Base-by-base conservation (phyloP, 768 basidiomycete genomes). In the Artomyces pyxidatus region DNA sequence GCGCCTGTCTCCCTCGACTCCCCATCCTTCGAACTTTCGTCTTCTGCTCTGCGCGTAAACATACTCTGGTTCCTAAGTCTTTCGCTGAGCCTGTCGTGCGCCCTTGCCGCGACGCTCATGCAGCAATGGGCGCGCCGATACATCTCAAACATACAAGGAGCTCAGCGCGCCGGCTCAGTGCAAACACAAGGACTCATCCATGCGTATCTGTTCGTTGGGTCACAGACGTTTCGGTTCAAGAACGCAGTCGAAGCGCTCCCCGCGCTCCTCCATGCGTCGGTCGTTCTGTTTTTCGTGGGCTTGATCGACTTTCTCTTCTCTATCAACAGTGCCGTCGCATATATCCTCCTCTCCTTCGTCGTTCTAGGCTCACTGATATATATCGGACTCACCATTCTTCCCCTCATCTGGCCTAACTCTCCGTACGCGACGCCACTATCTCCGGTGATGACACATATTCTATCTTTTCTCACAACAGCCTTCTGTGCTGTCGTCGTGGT, bases 271-370 rank as follows among this genome's bases (percentile, higher is more conserved):
- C 49, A 51, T 30, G 25, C 49, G 11, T 47, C 53, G 1, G 42
- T 54, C 17, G 41, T 54, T 47, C 47, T 55, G 4, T 55, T 57
- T 53, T 29, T 57, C 42, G 37, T 39, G 19, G 55, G 55, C 3
- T 38, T 57, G 21, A n/a, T 51, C 22, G 49, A 43, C 8, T 57
- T 54, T 39, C 40, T 54, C 6, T 51, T 50, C 42, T 47, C 49
- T 0, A 48, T 57, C 37, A 41, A 54, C 9, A 22, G 22, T 26
- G 29, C 45, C 1, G 38, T 57, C 12, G 46, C 49, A 6, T 42
- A 27, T 7, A 44, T 51, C 22, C 27, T 51, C 9, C 38, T 57
- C 1, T 30, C 28, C 9, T 43, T 53, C 26, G 5, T 51, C 25
- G 29, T 39, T 26, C 6, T 43, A 1, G 4, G 37, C 9, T 40